phyloP scores from a whole-genome alignment of 108 stramenopile species.

The Cyclostephanos invisitatus region DNA sequence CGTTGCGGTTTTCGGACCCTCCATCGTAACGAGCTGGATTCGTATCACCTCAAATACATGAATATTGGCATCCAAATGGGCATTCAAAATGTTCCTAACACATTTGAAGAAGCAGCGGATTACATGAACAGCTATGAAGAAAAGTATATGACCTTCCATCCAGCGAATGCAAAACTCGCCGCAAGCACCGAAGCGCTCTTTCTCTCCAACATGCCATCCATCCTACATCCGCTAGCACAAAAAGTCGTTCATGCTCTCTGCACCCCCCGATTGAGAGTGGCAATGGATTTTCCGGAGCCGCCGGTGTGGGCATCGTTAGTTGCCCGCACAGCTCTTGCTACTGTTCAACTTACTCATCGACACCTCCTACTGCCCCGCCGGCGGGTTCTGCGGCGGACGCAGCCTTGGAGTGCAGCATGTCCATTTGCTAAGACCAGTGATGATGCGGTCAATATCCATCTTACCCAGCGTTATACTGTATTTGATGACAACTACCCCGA shows the following conservation, averaged over 20 bases:
- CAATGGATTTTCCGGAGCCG: conserved; percentile 24
- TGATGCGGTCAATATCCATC: background rate
- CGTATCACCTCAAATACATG: conserved; percentile 22
- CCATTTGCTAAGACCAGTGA: background rate
- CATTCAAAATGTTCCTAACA: conserved; percentile 12
- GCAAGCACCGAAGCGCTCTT: conserved; percentile 14
- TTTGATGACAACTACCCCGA: background rate
- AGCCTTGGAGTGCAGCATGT: background rate
- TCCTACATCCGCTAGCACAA: conserved; percentile 14
- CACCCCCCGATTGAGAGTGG: conserved; percentile 20
- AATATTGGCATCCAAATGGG: conserved; percentile 29
- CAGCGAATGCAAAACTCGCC: conserved; percentile 23
- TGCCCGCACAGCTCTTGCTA: background rate
- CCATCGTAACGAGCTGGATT: conserved; percentile 24
- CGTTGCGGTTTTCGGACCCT: conserved; percentile 21
- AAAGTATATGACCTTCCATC: conserved; percentile 18
- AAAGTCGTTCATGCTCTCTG: conserved; percentile 19
- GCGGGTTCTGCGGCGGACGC: background rate
- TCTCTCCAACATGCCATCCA: conserved; percentile 12
- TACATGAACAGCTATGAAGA: conserved; percentile 26
- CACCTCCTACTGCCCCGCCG: background rate
- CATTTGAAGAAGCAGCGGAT: conserved; percentile 18
- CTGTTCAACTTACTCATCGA: background rate
- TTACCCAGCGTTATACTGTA: background rate
- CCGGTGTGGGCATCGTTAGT: background rate